These are phyloP conservation scores for Coemansia guatemalensis DNA, from an alignment of 192 early-diverging fungal species.

Conservation along the genomic window DNA sequence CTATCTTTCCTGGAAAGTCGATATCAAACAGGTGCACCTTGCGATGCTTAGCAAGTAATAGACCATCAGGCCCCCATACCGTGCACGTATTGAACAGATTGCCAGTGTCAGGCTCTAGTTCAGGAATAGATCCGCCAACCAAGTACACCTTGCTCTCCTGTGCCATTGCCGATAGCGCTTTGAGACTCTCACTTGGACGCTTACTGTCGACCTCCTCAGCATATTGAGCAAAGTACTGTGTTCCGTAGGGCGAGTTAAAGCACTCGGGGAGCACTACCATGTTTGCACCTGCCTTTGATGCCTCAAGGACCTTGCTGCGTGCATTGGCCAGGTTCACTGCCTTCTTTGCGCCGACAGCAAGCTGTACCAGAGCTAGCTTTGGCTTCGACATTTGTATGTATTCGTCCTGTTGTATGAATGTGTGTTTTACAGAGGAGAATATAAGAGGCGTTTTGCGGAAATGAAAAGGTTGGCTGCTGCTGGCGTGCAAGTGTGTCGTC, in stretches of 20 bases:
- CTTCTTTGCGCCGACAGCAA: slow-evolving; percentile 75
- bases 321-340: slow-evolving; percentile 75
- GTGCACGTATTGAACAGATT: slow-evolving; percentile 85
- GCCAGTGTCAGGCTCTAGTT: slow-evolving; percentile 55
- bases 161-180: slow-evolving; percentile 80
- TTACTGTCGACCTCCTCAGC: slow-evolving; percentile 73
- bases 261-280: slow-evolving; percentile 97
- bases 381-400: slow-evolving; percentile 9
- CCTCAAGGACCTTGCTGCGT: slow-evolving; percentile 77
- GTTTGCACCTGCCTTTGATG: slow-evolving; percentile 76
- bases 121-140: slow-evolving; percentile 92
- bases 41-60: slow-evolving; percentile 64
- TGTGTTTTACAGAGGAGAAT: neutral
- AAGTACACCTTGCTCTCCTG: slow-evolving; percentile 83
- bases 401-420: neutral
- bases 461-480: too few species aligned
- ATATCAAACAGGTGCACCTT: slow-evolving; percentile 98
- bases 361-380: slow-evolving; percentile 76
- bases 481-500: too few species aligned
- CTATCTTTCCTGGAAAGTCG: slow-evolving; percentile 89
- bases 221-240: slow-evolving; percentile 84
- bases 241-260: slow-evolving; percentile 99
- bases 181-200: slow-evolving; percentile 61
- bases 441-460: neutral
- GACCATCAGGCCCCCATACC: slow-evolving; percentile 67